Evolutionary conservation across 1,284 basidiomycete species (phyloP), one percentile per base, ranked within the genome.

Genomic region (Dichomitus squalens): DNA sequence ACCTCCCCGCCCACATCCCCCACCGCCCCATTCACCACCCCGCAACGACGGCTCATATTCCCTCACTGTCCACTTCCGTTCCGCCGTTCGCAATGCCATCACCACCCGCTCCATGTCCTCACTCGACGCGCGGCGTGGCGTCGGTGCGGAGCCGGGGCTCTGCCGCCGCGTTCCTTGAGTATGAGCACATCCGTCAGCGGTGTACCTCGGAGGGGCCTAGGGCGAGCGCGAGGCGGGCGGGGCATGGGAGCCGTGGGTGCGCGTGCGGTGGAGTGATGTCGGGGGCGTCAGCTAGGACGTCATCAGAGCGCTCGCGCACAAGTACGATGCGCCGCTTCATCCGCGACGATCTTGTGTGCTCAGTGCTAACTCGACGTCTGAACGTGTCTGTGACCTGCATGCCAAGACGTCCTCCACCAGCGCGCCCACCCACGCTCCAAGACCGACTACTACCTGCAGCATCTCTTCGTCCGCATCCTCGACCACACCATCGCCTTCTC

Each of bases 201-300:
- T 88, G 85, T 65, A 66, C 59, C 73, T 90, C 68, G 64, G 72
- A 3, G 73, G 81, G 57, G 61, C n/a, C n/a, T n/a, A 68, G n/a
- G n/a, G n/a, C n/a, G n/a, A n/a, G n/a, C n/a, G n/a, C 8, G 60
- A 56, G 4, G 76, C 76, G 5, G 75, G 77, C 49, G n/a, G n/a
- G n/a, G n/a, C 66, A 66, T 73, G 77, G 49, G 79, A 82, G 58
- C 73, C 79, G 3, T 86, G 84, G 80, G 80, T 79, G 29, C 84
- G 81, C 60, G 85, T 88, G 11, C 72, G 87, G 34, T 90, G 87
- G 87, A 87, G 89, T 57, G 87, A 88, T 60, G 76, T 89, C 52
- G 83, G 81, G 6, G 87, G 87, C 3, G 74, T 89, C 49, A 86
- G 83, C 59, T 90, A 86, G 86, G 86, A 88, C 66, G 84, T 90